phyloP scores from a whole-genome alignment of 2,329 filamentous ascomycete species.

The Pestalotiopsis sp. region DNA sequence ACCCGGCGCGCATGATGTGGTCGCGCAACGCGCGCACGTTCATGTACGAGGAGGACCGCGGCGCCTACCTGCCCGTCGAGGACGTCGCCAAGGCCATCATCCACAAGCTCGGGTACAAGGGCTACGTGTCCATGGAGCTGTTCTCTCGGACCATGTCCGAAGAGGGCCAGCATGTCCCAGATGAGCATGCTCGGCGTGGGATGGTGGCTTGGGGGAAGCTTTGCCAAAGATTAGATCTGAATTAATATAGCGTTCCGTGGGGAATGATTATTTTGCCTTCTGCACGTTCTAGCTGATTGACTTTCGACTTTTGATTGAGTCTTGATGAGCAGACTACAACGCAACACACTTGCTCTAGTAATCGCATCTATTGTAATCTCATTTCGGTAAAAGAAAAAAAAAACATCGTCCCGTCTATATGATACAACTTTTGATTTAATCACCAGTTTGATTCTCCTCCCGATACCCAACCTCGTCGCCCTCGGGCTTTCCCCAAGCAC shows the following conservation, averaged over 20 bases:
- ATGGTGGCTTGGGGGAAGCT: constrained; percentile 4
- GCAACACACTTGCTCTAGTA: no score
- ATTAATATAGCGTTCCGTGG: neutral
- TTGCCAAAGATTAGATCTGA: neutral
- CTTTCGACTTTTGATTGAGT: no score
- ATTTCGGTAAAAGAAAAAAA: no score
- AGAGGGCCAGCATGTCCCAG: neutral
- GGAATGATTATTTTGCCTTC: no score
- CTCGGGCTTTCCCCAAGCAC: constrained; percentile 25
- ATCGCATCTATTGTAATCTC: no score
- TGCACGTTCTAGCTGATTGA: no score
- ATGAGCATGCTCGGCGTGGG: neutral
- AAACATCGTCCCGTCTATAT: no score
- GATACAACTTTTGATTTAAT: neutral
- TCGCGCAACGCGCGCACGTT: constrained; percentile 75
- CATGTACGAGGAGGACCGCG: constrained; percentile 63
- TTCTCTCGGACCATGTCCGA: constrained; percentile 42
- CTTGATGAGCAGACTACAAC: no score
- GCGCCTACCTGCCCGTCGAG: constrained; percentile 68
- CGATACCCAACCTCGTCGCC: neutral
- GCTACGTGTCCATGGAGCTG: constrained; percentile 74
- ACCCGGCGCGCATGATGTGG: constrained; percentile 74
- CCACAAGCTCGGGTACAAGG: constrained; percentile 64
- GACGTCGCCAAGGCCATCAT: constrained; percentile 64
- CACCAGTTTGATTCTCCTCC: neutral